phyloP scores from a whole-genome alignment of 352 stramenopile genomes.

The Pythium biforme region DNA sequence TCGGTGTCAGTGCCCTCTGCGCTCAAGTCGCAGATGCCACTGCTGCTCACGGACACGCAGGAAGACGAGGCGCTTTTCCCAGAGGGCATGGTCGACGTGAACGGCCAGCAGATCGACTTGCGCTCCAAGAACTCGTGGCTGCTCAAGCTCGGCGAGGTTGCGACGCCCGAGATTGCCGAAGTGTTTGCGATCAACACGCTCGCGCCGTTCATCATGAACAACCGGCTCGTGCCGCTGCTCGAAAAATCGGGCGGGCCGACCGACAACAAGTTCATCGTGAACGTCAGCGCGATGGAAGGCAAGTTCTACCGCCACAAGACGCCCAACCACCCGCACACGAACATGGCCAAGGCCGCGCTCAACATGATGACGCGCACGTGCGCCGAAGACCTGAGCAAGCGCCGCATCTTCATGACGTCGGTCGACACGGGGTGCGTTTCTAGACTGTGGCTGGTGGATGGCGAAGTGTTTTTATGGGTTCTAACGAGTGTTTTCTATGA shows the following conservation, averaged over 20 bases:
- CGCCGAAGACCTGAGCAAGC: slow-evolving; percentile 92
- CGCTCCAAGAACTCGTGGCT: slow-evolving; percentile 95
- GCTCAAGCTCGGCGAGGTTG: slow-evolving; percentile 93
- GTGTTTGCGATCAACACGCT: slow-evolving; percentile 95
- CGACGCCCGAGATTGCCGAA: slow-evolving; percentile 81
- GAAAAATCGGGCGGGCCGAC: slow-evolving; percentile 40
- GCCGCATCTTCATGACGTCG: slow-evolving; percentile 96
- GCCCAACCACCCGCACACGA: slow-evolving; percentile 96
- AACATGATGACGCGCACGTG: slow-evolving; percentile 99
- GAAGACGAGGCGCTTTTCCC: slow-evolving; percentile 55
- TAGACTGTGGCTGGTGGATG: neutral
- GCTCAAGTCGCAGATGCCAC: slow-evolving; percentile 78
- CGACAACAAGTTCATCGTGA: slow-evolving; percentile 94
- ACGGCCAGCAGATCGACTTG: slow-evolving; percentile 96
- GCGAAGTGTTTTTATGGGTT: neutral
- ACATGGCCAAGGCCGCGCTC: slow-evolving; percentile 97
- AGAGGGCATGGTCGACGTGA: slow-evolving; percentile 89
- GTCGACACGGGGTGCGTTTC: slow-evolving; percentile 92
- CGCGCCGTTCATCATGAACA: slow-evolving; percentile 97
- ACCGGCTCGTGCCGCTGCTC: slow-evolving; percentile 90
- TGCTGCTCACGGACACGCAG: slow-evolving; percentile 74
- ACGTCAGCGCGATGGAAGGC: slow-evolving; percentile 97
- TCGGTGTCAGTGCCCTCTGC: slow-evolving; percentile 55
- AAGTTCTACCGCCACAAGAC: slow-evolving; percentile 99
- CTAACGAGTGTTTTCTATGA: neutral